Evolutionary conservation across 176 grass and related monocot genomes (phyloP).

Genomic region (Bromus sterilis): DNA sequence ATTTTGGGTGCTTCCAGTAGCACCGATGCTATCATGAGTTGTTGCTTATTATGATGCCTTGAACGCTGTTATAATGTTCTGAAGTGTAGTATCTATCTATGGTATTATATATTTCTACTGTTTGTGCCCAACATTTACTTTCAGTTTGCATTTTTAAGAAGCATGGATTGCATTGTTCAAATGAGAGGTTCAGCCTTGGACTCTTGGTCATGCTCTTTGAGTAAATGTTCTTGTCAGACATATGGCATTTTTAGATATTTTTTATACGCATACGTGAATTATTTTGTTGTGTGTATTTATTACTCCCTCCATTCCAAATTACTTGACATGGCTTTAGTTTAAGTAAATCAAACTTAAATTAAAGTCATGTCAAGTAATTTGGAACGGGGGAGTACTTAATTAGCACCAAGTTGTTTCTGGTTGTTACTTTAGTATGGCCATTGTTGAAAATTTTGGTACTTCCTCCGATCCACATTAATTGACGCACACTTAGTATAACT

Average conservation of each 20-base stretch:
- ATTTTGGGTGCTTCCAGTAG: background rate
- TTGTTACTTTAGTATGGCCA: background rate
- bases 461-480: too few species aligned
- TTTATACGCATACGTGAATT: too few species aligned
- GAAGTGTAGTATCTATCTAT: background rate
- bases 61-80: background rate
- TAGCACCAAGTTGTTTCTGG: too few species aligned
- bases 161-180: too few species aligned
- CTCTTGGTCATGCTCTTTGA: background rate
- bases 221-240: background rate
- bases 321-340: too few species aligned
- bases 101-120: background rate
- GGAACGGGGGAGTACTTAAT: too few species aligned
- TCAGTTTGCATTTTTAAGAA: background rate
- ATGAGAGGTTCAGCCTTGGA: background rate
- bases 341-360: too few species aligned
- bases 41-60: background rate
- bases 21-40: background rate
- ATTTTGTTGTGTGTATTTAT: too few species aligned
- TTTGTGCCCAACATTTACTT: background rate
- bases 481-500: too few species aligned
- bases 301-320: too few species aligned
- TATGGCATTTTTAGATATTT: too few species aligned
- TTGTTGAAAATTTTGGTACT: background rate
- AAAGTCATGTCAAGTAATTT: too few species aligned